Conservation (phyloP, 192 early-diverging fungal genomes). For the Linnemannia exigua region DNA sequence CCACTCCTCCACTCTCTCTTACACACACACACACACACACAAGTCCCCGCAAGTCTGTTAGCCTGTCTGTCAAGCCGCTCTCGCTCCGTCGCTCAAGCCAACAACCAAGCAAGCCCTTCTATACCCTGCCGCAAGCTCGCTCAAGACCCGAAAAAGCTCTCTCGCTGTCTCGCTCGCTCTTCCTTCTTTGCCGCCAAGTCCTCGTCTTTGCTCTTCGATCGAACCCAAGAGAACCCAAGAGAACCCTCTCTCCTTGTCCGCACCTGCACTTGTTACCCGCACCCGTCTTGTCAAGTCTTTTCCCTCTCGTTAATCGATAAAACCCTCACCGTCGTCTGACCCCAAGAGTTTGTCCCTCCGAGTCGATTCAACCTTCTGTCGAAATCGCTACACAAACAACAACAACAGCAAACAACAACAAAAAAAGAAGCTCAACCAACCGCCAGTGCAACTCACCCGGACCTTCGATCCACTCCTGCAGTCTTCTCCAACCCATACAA, state of each 20-base stretch:
- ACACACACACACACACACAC: not conserved
- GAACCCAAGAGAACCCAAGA: not conserved
- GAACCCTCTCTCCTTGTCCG: not conserved
- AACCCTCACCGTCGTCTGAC: not conserved
- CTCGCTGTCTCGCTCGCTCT: not conserved
- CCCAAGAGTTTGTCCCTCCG: not conserved
- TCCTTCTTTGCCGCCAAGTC: not conserved
- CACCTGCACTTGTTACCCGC: too few species aligned
- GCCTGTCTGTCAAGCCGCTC: too few species aligned
- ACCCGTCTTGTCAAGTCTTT: not conserved
- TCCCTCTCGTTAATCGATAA: slow-evolving; percentile 2
- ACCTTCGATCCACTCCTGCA: slow-evolving; percentile 1
- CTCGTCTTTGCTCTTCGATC: not conserved
- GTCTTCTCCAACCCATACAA: not conserved
- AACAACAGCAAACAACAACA: not conserved
- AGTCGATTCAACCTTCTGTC: not conserved
- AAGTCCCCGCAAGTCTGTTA: not conserved
- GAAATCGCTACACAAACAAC: not conserved
- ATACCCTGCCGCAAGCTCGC: slow-evolving; percentile 2
- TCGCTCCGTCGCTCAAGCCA: slow-evolving; percentile 1
- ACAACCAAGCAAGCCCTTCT: slow-evolving; percentile 6
- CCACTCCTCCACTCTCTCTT: slow-evolving; percentile 13
- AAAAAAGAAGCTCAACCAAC: not conserved
- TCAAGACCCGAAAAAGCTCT: not conserved
- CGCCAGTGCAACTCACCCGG: not conserved